Evolutionary conservation across 2,329 filamentous ascomycete species (phyloP), one percentile per base, ranked within the genome.

Genomic region (Exophiala mesophila): DNA sequence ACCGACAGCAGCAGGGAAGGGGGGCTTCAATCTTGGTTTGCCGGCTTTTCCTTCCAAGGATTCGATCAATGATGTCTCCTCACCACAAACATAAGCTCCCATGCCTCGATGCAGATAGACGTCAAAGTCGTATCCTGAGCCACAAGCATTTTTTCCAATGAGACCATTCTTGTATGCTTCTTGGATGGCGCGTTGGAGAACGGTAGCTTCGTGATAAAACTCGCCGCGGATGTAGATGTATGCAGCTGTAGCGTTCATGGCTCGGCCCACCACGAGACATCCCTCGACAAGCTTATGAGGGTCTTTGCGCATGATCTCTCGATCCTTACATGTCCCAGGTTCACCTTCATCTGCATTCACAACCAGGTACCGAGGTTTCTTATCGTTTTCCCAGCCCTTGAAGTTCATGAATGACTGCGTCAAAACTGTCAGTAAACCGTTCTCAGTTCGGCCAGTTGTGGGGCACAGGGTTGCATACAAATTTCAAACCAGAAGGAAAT

Each of bases 201-300:
- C 82, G 33, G 88, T 86, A 12, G 92, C 92, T 70, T 98, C 92
- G 62, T 95, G 80, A 65, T 95, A 87, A 68, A 98, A 98, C 70
- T 98, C 92, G 63, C 92, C 92, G 65, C 92, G 89, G 60, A 98
- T 98, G 70, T 98, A 98, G 65, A 98, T 98, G 72, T 98, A 98
- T 56, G 92, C 92, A 46, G 92, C 92, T 35, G 87, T 92, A 62
- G 89, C 92, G 72, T 98, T 98, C 92, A 98, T 98, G 63, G 92
- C 89, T 63, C 92, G 85, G 39, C 92, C 92, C 55, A 92, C 88
- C 36, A 98, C 84, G 53, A 98, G 76, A 69, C 92, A 98, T 64
- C 92, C 92, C 72, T 98, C 92, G 62, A 98, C 76, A 54, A 98
- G 85, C 78, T 98, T 98, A 76, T 98, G 92, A 51, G 92, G 92